Evolutionary conservation across 208 protist genomes (phyloP), one percentile per base, ranked within the genome.

Genomic region (Acanthamoeba rhysodes): DNA sequence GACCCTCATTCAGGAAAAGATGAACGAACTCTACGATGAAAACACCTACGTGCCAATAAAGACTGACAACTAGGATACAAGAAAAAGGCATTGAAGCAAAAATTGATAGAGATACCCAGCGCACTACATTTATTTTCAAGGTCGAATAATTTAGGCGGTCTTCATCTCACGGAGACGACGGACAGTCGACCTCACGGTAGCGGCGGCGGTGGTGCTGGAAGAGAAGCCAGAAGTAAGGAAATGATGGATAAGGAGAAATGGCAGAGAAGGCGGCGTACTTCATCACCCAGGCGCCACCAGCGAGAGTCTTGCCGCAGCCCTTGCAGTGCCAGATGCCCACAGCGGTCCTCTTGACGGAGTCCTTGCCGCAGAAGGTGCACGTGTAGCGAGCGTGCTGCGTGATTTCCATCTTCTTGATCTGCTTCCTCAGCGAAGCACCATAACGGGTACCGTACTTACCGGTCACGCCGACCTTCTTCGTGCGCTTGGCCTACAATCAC

Each of bases 381-480:
- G 99, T 99, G 98, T 99, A 99, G 95, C 98, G 99, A 80, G 99
- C 97, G 97, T 99, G 99, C 98, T 99, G 99, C 82, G 98, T 99
- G 90, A 99, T 98, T 97, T 99, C 99, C 50, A 99, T 99, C 98
- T 99, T 99, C 98, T 99, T 99, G 74, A 99, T 98, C 95, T 99
- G 99, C 98, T 99, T 99, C 97, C 99, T 98, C 45, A 99, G 98
- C 96, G 99, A 99, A 95, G 99, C 98, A 99, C 99, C 99, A 97
- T 99, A 99, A 96, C 99, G 98, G 96, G 99, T 99, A 96, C 99
- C 99, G 97, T 99, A 99, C 98, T 99, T 99, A 93, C 99, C 99
- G 97, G 99, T 99, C 96, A 99, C 98, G 96, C 99, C 99, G 98
- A 99, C 99, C 98, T 99, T 99, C 93, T 99, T 99, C 29, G 99